Percentiles rank a stretch among this genome's conserved stretches.
Evolutionary conservation across 208 protist species (phyloP).

Genomic region (Vickermania ingenoplastis): DNA sequence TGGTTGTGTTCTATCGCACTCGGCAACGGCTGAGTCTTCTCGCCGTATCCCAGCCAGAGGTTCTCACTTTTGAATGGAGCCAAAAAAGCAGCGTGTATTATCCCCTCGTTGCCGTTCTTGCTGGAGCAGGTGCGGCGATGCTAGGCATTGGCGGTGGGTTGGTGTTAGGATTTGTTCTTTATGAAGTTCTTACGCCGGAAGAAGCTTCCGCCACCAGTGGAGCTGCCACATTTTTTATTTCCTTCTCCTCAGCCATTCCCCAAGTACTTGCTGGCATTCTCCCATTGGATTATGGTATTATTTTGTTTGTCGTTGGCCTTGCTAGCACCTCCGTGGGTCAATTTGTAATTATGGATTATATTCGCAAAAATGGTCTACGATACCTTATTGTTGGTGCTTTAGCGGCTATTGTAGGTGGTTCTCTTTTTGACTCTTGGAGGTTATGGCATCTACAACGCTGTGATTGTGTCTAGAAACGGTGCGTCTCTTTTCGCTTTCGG

Average conservation of each 20-base stretch:
- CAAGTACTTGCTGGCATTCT: conserved; percentile 45
- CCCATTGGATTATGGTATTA: conserved; percentile 42
- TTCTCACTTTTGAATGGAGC: conserved; percentile 56
- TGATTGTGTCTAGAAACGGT: conserved; percentile 17
- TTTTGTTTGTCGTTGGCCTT: conserved; percentile 48
- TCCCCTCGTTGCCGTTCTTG: conserved; percentile 58
- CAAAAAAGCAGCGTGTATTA: conserved; percentile 38
- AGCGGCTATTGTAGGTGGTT: conserved; percentile 51
- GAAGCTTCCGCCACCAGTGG: conserved; percentile 64
- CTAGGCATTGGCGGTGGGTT: conserved; percentile 80
- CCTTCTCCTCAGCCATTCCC: conserved; percentile 44
- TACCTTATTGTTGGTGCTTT: conserved; percentile 63
- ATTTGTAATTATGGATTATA: conserved; percentile 63
- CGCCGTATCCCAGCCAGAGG: conserved; percentile 9
- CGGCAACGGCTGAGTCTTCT: conserved; percentile 24
- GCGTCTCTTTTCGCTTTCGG: too few species aligned
- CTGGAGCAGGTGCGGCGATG: conserved; percentile 60
- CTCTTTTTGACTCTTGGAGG: conserved; percentile 53
- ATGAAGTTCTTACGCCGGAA: conserved; percentile 65
- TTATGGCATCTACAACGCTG: conserved; percentile 66
- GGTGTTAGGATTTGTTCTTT: conserved; percentile 71
- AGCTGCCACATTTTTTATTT: conserved; percentile 71
- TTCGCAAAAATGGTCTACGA: conserved; percentile 36
- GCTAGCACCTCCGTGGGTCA: conserved; percentile 47
- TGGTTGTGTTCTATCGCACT: conserved; percentile 23